A percentile compares a stretch with the other conserved stretches of the same genome.
These are phyloP conservation scores for Eustoma russellianum DNA, from an alignment of 257 asterid genomes.

Conservation along the genomic window DNA sequence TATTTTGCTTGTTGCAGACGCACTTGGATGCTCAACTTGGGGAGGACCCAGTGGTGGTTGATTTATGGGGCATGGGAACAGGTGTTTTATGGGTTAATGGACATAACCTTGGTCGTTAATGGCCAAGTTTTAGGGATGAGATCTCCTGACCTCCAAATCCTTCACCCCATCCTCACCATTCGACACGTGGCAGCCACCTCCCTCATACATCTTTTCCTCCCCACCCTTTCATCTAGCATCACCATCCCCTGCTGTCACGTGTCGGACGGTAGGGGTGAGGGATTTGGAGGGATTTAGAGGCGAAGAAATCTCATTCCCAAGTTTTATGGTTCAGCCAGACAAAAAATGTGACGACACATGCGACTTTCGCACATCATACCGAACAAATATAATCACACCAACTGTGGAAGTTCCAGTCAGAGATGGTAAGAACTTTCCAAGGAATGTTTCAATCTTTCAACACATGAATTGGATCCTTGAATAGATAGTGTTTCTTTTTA, in stretches of 20 bases:
- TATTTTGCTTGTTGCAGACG: slow-evolving; percentile 11
- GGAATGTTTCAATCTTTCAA: neutral
- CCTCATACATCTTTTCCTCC: no score
- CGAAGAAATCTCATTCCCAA: no score
- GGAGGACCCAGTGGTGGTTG: slow-evolving; percentile 30
- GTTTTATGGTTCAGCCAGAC: neutral
- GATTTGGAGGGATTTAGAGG: no score
- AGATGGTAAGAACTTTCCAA: slow-evolving; percentile 14
- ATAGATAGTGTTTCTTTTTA: neutral
- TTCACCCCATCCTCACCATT: no score
- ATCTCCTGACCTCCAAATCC: no score
- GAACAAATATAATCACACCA: slow-evolving; percentile 23
- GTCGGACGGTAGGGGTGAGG: no score
- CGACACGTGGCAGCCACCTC: no score
- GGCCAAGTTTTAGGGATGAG: no score
- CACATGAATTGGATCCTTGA: neutral
- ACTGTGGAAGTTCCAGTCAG: slow-evolving; percentile 31
- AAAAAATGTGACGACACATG: slow-evolving; percentile 4
- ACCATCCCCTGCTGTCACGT: no score
- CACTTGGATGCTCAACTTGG: slow-evolving; percentile 27
- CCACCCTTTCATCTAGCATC: no score
- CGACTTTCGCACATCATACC: slow-evolving; percentile 20
- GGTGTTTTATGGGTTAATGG: slow-evolving; percentile 45
- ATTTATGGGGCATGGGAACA: slow-evolving; percentile 29
- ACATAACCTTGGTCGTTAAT: slow-evolving; percentile 29